A percentile compares a stretch with the other conserved stretches of the same genome.
Conservation (phyloP, 768 basidiomycete genomes). For the Rhizopogon vinicolor region DNA sequence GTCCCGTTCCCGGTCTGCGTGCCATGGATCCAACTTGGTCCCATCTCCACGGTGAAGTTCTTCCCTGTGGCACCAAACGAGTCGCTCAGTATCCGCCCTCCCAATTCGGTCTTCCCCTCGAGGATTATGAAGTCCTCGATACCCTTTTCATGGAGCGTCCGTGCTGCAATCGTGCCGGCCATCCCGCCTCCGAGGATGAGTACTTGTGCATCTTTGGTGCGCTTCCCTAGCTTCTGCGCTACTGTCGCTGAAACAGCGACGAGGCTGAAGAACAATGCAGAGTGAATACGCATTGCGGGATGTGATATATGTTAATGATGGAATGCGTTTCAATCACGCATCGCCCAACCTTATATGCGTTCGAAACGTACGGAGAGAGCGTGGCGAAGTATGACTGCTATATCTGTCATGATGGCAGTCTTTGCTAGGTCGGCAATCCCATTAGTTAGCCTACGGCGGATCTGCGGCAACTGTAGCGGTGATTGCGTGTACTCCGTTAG, state of each 20-base stretch:
- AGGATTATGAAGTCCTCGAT: slow-evolving; percentile 55
- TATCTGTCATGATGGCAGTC: too few relatives aligned
- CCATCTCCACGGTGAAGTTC: slow-evolving; percentile 46
- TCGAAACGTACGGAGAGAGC: too few relatives aligned
- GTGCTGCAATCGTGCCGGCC: slow-evolving; percentile 63
- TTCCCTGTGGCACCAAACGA: slow-evolving; percentile 35
- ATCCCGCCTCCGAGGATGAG: slow-evolving; percentile 67
- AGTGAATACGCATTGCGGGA: not conserved
- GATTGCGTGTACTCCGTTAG: too few relatives aligned
- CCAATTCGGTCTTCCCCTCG: slow-evolving; percentile 47
- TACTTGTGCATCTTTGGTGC: slow-evolving; percentile 27
- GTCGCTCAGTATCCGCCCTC: slow-evolving; percentile 53
- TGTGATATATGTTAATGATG: not conserved
- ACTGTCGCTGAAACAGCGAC: not conserved
- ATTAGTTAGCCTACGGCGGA: too few relatives aligned
- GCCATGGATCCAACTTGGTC: slow-evolving; percentile 61
- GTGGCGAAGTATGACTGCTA: too few relatives aligned
- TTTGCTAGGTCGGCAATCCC: too few relatives aligned
- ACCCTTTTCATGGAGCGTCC: slow-evolving; percentile 48
- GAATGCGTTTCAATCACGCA: too few relatives aligned
- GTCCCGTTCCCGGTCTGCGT: slow-evolving; percentile 43
- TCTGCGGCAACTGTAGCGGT: too few relatives aligned
- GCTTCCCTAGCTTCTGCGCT: too few relatives aligned
- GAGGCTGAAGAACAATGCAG: not conserved
- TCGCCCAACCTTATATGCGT: too few relatives aligned